Base-by-base conservation (phyloP, 148 eudicot species). In the Hydrangea macrophylla region DNA sequence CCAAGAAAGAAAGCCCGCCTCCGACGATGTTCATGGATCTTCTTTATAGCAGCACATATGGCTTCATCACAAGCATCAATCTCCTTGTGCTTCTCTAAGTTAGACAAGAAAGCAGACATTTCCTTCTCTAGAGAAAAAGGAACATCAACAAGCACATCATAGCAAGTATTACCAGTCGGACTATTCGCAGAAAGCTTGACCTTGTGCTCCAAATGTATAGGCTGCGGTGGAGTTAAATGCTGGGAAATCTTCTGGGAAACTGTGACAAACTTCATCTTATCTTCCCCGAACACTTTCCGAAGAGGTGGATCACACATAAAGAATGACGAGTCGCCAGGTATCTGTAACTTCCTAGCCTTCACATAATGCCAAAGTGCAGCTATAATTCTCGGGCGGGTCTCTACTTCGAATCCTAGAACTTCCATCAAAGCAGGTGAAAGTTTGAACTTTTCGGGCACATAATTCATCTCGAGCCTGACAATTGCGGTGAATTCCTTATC, bases 361-460 rank as follows among this genome's bases (percentile, higher is more conserved):
- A 94, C 81, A 77, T 94, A 94, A 27, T 94, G 86, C 98, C 98
- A 94, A 59, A 94, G 75, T n/a, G 97, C 98, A 65, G 84, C 75
- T 70, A 88, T 65, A 63, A 90, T 79, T 67, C 88, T 78, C 11
- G 88, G 70, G n/a, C 91, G 90, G 33, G 98, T 88, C 73, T 94
- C 97, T 26, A 87, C 86, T 74, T 90, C 97, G 36, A 94, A 35
- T 45, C 98, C 98, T 73, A 94, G 82, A 48, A 81, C 88, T 76
- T 88, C 89, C 9, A 81, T 65, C 70, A 94, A 76, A 45, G 89
- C 79, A n/a, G 88, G 77, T 18, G 97, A 88, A 35, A 94, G 77
- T 68, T 77, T 83, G 63, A 80, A 86, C 71, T 86, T 94, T 73
- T 94, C 98, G 58, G 92, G 96, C 30, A 64, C 56, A 74, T 85